Percentiles rank a stretch among this genome's conserved stretches.
Conservation (phyloP, 306 rosid species). For the Rosa multiflora region DNA sequence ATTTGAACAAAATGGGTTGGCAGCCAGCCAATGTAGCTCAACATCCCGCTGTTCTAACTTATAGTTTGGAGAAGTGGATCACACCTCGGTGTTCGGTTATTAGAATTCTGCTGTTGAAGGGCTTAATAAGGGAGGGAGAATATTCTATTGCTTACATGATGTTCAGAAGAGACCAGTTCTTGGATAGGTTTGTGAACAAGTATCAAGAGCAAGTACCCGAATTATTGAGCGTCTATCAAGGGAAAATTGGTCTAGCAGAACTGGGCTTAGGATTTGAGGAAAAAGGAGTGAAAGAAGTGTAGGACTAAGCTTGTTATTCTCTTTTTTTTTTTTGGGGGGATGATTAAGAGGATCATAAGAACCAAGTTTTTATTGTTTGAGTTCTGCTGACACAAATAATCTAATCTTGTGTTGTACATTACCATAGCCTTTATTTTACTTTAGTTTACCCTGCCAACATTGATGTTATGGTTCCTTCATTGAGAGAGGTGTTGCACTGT, state of each 20-base stretch:
- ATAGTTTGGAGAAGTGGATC: slow-evolving; percentile 3
- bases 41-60: not conserved
- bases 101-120: not conserved
- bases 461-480: not conserved
- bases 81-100: not conserved
- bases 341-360: not conserved
- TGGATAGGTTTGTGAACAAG: not conserved
- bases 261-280: not conserved
- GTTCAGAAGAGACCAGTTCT: not conserved
- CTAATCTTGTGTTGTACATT: not conserved
- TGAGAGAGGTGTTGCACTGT: not conserved
- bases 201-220: not conserved
- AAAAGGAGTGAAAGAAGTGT: not conserved
- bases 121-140: not conserved
- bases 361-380: not conserved
- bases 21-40: not conserved
- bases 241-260: not conserved
- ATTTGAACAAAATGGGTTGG: not conserved
- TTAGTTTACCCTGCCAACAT: not conserved
- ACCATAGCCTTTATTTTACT: not conserved
- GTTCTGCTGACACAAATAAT: not conserved
- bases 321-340: not conserved
- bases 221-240: not conserved
- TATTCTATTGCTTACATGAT: not conserved
- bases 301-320: not conserved